Percentiles rank a stretch among this genome's conserved stretches.
Evolutionary conservation across 2,329 filamentous ascomycete species (phyloP).

Genomic region (Lasiodiplodia gonubiensis): DNA sequence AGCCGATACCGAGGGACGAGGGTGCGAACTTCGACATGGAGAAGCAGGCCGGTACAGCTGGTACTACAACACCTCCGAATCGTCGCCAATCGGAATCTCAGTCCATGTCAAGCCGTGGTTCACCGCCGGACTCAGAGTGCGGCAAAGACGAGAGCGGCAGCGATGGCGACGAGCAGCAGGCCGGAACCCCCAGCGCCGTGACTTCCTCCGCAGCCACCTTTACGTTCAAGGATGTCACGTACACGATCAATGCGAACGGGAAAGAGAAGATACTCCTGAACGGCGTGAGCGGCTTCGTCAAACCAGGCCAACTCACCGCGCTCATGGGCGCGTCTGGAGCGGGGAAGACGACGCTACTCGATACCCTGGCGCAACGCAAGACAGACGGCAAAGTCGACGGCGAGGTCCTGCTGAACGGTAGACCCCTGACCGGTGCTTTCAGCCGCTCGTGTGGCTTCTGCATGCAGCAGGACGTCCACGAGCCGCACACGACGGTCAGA

Average conservation of each 20-base stretch:
- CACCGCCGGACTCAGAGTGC: background rate
- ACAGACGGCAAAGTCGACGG: slow-evolving; percentile 53
- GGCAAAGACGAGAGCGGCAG: background rate
- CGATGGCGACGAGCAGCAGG: background rate
- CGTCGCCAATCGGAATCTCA: background rate
- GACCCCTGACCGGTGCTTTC: slow-evolving; percentile 46
- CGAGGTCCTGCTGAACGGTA: slow-evolving; percentile 53
- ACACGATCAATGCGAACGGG: slow-evolving; percentile 62
- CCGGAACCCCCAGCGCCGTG: too few relatives aligned
- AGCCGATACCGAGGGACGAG: background rate
- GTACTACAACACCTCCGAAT: background rate
- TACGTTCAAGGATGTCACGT: slow-evolving; percentile 86
- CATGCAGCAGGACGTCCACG: slow-evolving; percentile 71
- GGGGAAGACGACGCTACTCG: slow-evolving; percentile 48
- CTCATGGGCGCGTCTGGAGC: slow-evolving; percentile 79
- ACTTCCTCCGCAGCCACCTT: slow-evolving; percentile 47
- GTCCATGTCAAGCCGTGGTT: background rate
- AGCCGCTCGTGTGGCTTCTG: slow-evolving; percentile 60
- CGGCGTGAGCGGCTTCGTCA: slow-evolving; percentile 72
- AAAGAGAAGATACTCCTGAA: slow-evolving; percentile 55
- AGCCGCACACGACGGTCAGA: slow-evolving; percentile 68
- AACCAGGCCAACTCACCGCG: slow-evolving; percentile 77
- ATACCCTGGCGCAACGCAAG: slow-evolving; percentile 51
- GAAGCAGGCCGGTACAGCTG: background rate
- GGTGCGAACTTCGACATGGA: background rate